phyloP scores from a whole-genome alignment of 1,139 yeast species.

The Kazachstania sp. region DNA sequence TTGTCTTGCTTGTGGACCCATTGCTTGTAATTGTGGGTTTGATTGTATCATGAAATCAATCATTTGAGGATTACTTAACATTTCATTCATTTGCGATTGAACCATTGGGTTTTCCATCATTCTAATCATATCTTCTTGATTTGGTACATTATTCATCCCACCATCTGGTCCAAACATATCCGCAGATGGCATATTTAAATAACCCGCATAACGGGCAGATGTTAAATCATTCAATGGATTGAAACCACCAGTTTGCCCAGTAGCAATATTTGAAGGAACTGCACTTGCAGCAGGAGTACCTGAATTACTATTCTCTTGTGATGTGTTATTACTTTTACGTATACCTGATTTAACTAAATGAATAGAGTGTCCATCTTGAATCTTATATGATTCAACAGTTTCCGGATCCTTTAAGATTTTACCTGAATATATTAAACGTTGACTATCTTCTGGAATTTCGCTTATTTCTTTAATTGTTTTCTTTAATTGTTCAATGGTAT shows the following conservation, averaged over 20 bases:
- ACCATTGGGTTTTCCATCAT: slow-evolving; percentile 78
- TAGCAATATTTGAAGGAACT: slow-evolving; percentile 68
- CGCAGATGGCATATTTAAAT: slow-evolving; percentile 69
- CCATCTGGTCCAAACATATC: slow-evolving; percentile 94
- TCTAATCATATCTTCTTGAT: slow-evolving; percentile 60
- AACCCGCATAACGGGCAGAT: slow-evolving; percentile 94
- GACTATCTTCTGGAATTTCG: slow-evolving; percentile 64
- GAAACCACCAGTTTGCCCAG: slow-evolving; percentile 76
- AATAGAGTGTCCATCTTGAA: slow-evolving; percentile 77
- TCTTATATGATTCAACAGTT: slow-evolving; percentile 64
- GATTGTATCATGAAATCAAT: slow-evolving; percentile 74
- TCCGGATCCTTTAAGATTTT: slow-evolving; percentile 83
- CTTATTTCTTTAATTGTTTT: slow-evolving; percentile 49
- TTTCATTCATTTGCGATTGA: slow-evolving; percentile 71
- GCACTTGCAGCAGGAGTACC: slow-evolving; percentile 8
- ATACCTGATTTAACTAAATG: slow-evolving; percentile 72
- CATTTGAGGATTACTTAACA: slow-evolving; percentile 74
- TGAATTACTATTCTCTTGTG: slow-evolving; percentile 15
- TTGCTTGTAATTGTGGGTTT: slow-evolving; percentile 71
- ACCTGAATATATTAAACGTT: slow-evolving; percentile 87
- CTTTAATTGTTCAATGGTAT: slow-evolving; percentile 64
- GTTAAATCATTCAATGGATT: slow-evolving; percentile 88
- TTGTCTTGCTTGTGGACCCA: slow-evolving; percentile 87
- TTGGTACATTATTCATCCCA: slow-evolving; percentile 67
- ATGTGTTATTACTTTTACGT: slow-evolving; percentile 32